Base-by-base conservation (phyloP, 2,329 filamentous ascomycete genomes). In the Stachybotrys elegans region DNA sequence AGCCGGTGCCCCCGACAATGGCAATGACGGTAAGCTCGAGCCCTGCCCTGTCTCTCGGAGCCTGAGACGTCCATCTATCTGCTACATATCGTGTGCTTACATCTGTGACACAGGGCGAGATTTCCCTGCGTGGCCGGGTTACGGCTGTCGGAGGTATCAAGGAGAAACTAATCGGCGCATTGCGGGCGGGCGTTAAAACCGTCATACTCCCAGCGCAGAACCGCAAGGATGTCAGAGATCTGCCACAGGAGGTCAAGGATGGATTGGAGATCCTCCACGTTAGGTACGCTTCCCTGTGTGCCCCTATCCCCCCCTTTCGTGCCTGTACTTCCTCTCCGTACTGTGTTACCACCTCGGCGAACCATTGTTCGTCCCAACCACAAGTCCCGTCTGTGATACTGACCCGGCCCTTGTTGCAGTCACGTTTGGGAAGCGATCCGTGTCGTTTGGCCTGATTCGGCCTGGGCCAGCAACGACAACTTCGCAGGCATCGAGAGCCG, bases 121-220 rank as follows among this genome's bases (percentile, higher is more conserved):
- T 84, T 49, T 89, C 86, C 45, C 79, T 98, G 21, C 81, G 93
- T 34, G 93, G 93, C 19, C 83, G 90, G 51, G 86, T 98, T 45
- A 88, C 93, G 67, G 89, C 92, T 21, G 93, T 98, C 27, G 93
- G 93, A 43, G 93, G 93, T 16, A 97, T 98, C 70, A 96, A 97
- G 69, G 92, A 98, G 79, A 98, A 98, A 67, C 76, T 97, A 43
- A 97, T 98, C 60, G 93, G 93, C 19, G 93, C 93, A 8, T 74
- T 94, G 60, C 79, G 92, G 44, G 93, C 93, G 2, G 93, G 93
- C 22, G 92, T 98, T 49, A 95, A 95, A 76, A 92, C 88, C 23
- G 92, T 98, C 7, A 65, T 98, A 48, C 72, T 98, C 7, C 93
- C 93, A 4, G 79, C 84, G 23, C 85, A 88, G 54, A 98, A 98